Evolutionary conservation across 2,329 filamentous ascomycete genomes (phyloP), one percentile per base, ranked within the genome.

Genomic region (Apiospora arundinis): DNA sequence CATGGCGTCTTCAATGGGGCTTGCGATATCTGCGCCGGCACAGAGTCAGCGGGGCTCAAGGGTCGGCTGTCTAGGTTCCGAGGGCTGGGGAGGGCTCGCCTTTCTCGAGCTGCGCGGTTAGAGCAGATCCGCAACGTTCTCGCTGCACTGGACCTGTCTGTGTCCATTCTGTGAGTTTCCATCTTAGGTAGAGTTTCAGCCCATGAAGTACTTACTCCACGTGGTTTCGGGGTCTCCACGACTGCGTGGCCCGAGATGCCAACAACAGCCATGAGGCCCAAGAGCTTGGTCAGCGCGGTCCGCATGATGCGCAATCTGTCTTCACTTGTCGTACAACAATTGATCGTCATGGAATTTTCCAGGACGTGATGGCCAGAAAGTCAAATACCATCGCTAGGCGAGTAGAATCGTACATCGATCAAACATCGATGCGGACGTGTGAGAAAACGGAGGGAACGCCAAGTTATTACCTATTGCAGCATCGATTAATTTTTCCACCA

Each of bases 1-100:
- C n/a, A 78, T 68, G 23, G 77, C 76, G 63, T 78, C 76, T 65
- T 78, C 77, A 49, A 79, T 79, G 1, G 77, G 77, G 8, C 77
- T 76, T 12, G 77, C 73, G 28, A 69, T 70, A 44, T 78, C 77
- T 78, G 37, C 45, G 42, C 40, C 37, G 21, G 45, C 21, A 32
- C 49, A 48, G 52, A 12, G 12, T 42, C 9, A 45, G 65, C 9
- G 7, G 2, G 23, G 16, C 4, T 23, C 49, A 16, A 23, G 16
- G 9, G 11, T 7, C 32, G 5, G 12, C 45, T 32, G n/a, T 11
- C 65, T 2, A 8, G 21, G 23, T 32, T 45, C 6, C 7, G 37
- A 9, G 8, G 11, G 1, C 18, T 23, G 14, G 25, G 25, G 28
- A 21, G 16, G 18, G 16, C 32, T 63, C 71, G 76, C 76, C 76